Conservation (phyloP, 2,329 filamentous ascomycete species). For the Elsinoe necatrix region DNA sequence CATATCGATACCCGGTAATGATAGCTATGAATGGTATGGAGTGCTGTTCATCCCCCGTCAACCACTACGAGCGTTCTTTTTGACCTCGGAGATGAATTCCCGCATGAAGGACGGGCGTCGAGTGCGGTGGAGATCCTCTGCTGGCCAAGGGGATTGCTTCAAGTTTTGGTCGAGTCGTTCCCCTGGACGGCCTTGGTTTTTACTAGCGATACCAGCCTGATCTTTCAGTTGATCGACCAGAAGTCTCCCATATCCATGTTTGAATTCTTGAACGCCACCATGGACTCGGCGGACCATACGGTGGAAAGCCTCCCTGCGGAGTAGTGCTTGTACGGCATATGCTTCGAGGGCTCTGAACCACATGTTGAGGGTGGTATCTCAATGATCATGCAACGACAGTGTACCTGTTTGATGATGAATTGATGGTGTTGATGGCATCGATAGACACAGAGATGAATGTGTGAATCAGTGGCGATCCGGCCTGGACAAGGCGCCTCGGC, state of each 20-base stretch:
- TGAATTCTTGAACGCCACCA: constrained; percentile 36
- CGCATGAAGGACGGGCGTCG: not conserved
- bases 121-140: not conserved
- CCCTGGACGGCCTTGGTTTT: not conserved
- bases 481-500: not conserved
- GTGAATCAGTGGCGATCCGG: not conserved
- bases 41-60: not conserved
- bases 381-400: not conserved
- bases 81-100: constrained; percentile 3
- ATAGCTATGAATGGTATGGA: not conserved
- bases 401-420: not conserved
- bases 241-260: constrained; percentile 38
- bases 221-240: constrained; percentile 47
- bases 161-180: constrained; percentile 1
- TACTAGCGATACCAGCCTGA: constrained; percentile 24
- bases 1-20: constrained; percentile 5
- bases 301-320: constrained; percentile 48
- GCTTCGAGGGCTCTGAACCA: constrained; percentile 6
- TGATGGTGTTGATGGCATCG: not conserved
- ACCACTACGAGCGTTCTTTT: not conserved
- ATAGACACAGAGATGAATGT: not conserved
- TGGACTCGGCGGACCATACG: constrained; percentile 44
- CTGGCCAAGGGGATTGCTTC: not conserved
- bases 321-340: constrained; percentile 34
- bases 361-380: not conserved